These are phyloP conservation scores for Ampelocalamus luodianensis DNA, from an alignment of 176 grass and related monocot species.

Conservation along the genomic window DNA sequence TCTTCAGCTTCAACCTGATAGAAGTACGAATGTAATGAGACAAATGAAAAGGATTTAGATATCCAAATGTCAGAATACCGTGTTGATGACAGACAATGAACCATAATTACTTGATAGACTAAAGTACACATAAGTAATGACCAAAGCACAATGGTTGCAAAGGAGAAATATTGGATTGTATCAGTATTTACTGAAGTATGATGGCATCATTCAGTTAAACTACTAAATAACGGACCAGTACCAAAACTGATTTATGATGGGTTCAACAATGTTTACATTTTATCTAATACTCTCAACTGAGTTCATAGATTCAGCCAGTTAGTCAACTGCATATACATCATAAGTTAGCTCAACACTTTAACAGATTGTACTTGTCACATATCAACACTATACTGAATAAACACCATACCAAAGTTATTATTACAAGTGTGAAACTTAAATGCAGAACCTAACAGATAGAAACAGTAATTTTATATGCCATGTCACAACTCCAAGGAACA, in stretches of 20 bases:
- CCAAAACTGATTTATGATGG: background rate
- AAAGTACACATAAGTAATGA: background rate
- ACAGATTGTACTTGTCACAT: background rate
- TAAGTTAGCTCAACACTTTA: background rate
- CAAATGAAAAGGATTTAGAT: constrained; percentile 25
- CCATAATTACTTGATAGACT: constrained; percentile 5
- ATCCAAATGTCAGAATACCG: background rate
- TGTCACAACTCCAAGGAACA: background rate
- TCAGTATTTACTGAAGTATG: background rate
- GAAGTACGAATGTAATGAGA: constrained; percentile 17
- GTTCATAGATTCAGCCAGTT: background rate
- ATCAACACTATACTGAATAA: background rate
- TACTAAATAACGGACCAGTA: background rate
- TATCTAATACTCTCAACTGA: background rate
- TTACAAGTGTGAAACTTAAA: background rate
- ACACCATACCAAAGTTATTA: background rate
- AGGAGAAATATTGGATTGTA: background rate
- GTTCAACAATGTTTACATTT: background rate
- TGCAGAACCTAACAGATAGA: background rate
- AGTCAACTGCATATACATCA: constrained; percentile 11
- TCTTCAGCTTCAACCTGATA: constrained; percentile 95
- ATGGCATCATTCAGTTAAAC: constrained; percentile 1
- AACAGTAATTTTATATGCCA: background rate
- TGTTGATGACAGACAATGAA: background rate
- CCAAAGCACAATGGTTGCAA: background rate